phyloP scores from a whole-genome alignment of 1,284 basidiomycete species.

The Athelia sp. region DNA sequence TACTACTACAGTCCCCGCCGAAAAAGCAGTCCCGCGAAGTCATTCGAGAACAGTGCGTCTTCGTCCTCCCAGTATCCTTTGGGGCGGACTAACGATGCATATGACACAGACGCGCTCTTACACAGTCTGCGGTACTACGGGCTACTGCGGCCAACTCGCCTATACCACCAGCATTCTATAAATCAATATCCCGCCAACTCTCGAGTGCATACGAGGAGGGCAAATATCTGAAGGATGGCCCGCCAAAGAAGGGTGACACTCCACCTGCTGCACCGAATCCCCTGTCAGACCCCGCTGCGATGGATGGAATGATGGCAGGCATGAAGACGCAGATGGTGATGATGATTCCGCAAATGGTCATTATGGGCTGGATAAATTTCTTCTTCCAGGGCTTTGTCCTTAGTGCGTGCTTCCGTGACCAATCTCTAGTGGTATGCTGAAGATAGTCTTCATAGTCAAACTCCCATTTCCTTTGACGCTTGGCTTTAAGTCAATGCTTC shows the following conservation, averaged over 20 bases:
- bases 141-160: constrained; percentile 77
- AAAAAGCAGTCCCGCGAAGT: constrained; percentile 77
- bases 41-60: constrained; percentile 89
- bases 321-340: constrained; percentile 99
- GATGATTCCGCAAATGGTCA: constrained; percentile 97
- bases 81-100: constrained; percentile 5
- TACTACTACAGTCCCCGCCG: constrained; percentile 80
- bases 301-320: constrained; percentile 99
- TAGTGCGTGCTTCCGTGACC: constrained; percentile 55
- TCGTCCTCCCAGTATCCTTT: too few species aligned
- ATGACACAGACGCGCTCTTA: constrained; percentile 69
- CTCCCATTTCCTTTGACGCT: constrained; percentile 96
- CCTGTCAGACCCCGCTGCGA: constrained; percentile 82
- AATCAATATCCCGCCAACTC: constrained; percentile 69
- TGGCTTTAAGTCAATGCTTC: constrained; percentile 98
- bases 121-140: constrained; percentile 80
- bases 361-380: constrained; percentile 99
- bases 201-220: constrained; percentile 70
- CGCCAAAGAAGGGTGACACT: constrained; percentile 57
- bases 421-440: constrained; percentile 1
- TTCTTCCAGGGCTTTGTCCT: constrained; percentile 99
- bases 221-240: constrained; percentile 81
- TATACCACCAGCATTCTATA: constrained; percentile 71
- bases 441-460: constrained; percentile 61
- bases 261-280: constrained; percentile 60